Evolutionary conservation across 1,139 yeast genomes (phyloP), one percentile per base, ranked within the genome.

Genomic region (Pichia norvegensis): DNA sequence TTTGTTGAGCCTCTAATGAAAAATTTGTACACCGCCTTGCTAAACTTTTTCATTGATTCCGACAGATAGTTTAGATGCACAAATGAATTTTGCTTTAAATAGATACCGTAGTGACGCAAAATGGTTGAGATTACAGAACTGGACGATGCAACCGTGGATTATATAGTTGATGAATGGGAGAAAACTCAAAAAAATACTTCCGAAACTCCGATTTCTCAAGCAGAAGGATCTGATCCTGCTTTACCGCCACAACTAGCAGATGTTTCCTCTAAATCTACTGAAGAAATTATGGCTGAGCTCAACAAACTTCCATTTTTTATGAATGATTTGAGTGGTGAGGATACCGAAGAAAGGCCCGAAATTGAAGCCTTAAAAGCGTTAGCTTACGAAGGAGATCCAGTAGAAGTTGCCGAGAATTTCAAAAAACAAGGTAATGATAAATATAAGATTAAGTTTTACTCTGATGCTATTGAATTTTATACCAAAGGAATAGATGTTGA

Each of bases 341-440:
- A 78, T 10, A 86, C 84, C 33, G 94, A 90, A 33, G 84, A 79
- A 40, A 87, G 86, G 58, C 61, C 72, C 6, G 81, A 78, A 45
- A 67, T 94, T 21, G 97, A 92, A 60, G 98, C 98, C 0, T 72
- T 92, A 52, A 82, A 81, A 60, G 92, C 96, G 13, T 70, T 94
- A 58, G 97, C 95, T 0, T 90, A 86, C 60, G 98, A 92, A 43
- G 98, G 98, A 33, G 95, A 87, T 52, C 97, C 97, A 0, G 80
- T 84, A 56, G 98, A 92, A 59, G 70, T 90, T 41, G 97, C 97
- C 2, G 74, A 78, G 29, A 88, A 88, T 59, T 92, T 90, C 69
- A 88, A 88, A 55, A 81, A 77, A 52, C 97, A 92, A 62, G 99
- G 98, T 11, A 92, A 94, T 60, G 97, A 87, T 21, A 77, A 86